Conservation (phyloP, 164 flowering plant species). For the Liquidambar formosana region DNA sequence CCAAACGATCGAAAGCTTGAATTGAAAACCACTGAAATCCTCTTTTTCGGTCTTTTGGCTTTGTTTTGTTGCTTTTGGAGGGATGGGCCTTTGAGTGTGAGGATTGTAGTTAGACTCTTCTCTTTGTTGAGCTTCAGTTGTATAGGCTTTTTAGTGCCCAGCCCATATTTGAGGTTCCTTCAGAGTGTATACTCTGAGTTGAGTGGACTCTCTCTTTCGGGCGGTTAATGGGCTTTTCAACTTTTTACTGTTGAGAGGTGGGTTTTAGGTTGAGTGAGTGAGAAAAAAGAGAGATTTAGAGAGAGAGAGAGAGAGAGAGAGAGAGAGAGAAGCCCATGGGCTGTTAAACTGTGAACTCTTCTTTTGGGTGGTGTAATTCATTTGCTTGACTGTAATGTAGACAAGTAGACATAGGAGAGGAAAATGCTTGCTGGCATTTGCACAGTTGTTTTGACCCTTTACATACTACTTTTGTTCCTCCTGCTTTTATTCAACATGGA, state of each 20-base stretch:
- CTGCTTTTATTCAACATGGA: no score
- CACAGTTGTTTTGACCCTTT: no score
- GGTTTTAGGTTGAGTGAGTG: neutral
- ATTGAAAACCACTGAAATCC: constrained; percentile 1
- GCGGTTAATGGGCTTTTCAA: no score
- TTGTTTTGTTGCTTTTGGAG: constrained; percentile 2
- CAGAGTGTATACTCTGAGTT: neutral
- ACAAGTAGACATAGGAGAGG: no score
- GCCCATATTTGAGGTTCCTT: neutral
- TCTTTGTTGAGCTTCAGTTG: neutral
- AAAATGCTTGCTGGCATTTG: no score
- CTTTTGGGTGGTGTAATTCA: constrained; percentile 6
- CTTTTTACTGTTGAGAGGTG: neutral
- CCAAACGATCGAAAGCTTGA: neutral
- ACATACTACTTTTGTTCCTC: no score
- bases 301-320: no score
- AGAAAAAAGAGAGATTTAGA: no score
- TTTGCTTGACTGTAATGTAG: neutral
- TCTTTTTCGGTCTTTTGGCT: neutral
- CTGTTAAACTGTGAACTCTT: neutral
- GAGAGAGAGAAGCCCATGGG: neutral
- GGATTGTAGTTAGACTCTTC: neutral
- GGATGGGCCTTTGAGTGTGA: neutral
- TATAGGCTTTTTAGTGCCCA: neutral
- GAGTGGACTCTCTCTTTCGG: no score